A percentile compares a stretch with the other conserved stretches of the same genome.
phyloP scores from a whole-genome alignment of 306 rosid species.

The Vigna hirtella region DNA sequence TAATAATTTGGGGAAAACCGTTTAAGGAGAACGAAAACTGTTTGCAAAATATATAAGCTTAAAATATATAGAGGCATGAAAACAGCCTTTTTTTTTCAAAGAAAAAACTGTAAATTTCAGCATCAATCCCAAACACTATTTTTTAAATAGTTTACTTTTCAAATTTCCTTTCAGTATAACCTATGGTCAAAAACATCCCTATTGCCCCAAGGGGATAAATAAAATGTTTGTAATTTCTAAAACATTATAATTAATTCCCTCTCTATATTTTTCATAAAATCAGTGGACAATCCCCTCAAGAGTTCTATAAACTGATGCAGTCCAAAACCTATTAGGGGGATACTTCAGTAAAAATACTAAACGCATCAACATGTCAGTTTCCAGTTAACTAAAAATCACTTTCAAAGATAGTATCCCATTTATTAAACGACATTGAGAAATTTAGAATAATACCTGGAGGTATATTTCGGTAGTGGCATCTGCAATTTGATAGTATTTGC shows the following conservation, averaged over 20 bases:
- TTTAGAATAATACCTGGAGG: conserved; percentile 54
- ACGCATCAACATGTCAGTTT: conserved; percentile 31
- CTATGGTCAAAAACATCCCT: no score
- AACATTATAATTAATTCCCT: conserved; percentile 13
- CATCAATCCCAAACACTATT: no score
- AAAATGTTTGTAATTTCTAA: not conserved
- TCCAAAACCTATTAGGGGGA: not conserved
- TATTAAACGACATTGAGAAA: conserved; percentile 29
- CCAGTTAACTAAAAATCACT: conserved; percentile 17
- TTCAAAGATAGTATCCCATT: conserved; percentile 34
- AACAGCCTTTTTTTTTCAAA: no score
- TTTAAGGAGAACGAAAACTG: no score
- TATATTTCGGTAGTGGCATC: conserved; percentile 81
- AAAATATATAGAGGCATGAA: no score
- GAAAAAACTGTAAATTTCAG: no score
- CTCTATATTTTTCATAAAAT: not conserved
- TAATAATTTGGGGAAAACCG: no score
- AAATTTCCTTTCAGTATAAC: conserved; percentile 28
- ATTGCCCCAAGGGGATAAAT: not conserved
- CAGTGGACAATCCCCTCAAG: conserved; percentile 25
- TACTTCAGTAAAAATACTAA: conserved; percentile 11
- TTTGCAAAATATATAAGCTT: no score
- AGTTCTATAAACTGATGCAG: conserved; percentile 6
- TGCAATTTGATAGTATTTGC: conserved; percentile 75
- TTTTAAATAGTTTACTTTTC: not conserved